These are phyloP conservation scores for Cercospora brassicicola DNA, from an alignment of 2,329 filamentous ascomycete species.

Conservation along the genomic window DNA sequence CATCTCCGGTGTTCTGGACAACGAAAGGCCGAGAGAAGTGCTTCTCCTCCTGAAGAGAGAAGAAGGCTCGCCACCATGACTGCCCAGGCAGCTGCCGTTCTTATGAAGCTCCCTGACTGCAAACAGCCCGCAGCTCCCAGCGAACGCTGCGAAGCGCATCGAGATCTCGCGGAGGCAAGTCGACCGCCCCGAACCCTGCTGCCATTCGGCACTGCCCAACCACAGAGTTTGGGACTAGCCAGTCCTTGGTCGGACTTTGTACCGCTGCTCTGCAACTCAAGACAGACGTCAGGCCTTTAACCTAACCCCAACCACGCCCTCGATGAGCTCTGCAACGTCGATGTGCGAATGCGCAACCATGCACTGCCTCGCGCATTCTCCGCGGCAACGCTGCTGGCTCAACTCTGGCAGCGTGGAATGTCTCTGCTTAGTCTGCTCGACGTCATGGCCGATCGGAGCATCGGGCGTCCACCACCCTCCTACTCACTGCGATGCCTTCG, in stretches of 20 bases:
- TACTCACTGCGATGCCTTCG: not conserved
- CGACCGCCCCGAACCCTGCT: not conserved
- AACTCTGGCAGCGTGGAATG: not conserved
- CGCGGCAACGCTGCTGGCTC: not conserved
- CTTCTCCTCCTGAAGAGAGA: not conserved
- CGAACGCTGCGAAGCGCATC: not conserved
- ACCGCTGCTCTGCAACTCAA: slow-evolving; percentile 2
- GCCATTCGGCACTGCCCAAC: not conserved
- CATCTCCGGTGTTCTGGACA: not conserved
- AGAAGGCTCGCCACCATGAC: not conserved
- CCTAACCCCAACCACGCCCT: too few species aligned
- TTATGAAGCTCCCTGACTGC: not conserved
- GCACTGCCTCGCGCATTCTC: not conserved
- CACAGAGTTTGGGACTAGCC: slow-evolving; percentile 1
- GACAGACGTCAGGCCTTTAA: not conserved
- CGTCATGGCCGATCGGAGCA: slow-evolving; percentile 1
- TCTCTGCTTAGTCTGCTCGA: not conserved
- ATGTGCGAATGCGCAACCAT: not conserved
- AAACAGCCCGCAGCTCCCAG: not conserved
- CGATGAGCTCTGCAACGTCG: not conserved
- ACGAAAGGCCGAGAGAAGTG: not conserved
- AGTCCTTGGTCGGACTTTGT: not conserved
- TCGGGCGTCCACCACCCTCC: not conserved
- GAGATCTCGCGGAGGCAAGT: not conserved
- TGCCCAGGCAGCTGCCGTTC: not conserved